Percentiles rank a stretch among this genome's conserved stretches.
These are phyloP conservation scores for Gnomoniopsis sp. DNA, from an alignment of 2,329 filamentous ascomycete species.

Conservation along the genomic window DNA sequence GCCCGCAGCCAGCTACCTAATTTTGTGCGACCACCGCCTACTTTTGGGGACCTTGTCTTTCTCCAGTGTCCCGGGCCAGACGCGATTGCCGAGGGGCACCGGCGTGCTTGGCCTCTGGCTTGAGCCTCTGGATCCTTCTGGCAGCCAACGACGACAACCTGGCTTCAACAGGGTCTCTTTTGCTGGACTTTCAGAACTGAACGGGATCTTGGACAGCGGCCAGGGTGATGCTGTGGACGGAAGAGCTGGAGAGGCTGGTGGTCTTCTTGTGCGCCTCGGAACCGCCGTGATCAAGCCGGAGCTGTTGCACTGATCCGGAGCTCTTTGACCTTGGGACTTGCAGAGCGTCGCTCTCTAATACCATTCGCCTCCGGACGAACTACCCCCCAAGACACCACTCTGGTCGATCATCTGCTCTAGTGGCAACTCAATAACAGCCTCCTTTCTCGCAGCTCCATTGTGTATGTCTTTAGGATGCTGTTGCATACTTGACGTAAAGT, in stretches of 20 bases:
- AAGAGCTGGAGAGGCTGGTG: not conserved
- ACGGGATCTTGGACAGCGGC: not conserved
- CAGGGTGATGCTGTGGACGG: not conserved
- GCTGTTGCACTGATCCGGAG: too few species aligned
- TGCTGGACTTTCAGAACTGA: not conserved
- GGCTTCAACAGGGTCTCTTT: not conserved
- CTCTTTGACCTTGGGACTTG: too few species aligned
- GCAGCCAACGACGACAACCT: not conserved
- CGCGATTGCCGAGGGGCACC: constrained; percentile 1
- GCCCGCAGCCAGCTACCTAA: not conserved
- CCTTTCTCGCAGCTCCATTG: not conserved
- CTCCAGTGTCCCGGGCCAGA: not conserved
- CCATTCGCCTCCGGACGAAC: not conserved
- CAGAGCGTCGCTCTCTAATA: too few species aligned
- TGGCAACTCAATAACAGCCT: not conserved
- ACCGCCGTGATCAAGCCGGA: too few species aligned
- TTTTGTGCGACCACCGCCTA: not conserved
- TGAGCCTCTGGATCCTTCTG: not conserved
- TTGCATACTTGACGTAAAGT: not conserved
- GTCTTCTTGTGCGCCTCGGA: too few species aligned
- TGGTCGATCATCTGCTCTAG: not conserved
- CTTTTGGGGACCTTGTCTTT: not conserved
- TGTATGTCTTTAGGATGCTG: not conserved
- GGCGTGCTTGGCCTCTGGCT: not conserved
- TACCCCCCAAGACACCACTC: not conserved